Conservation (phyloP, 805 yeast species). For the Crinitomyces ghanaensis region DNA sequence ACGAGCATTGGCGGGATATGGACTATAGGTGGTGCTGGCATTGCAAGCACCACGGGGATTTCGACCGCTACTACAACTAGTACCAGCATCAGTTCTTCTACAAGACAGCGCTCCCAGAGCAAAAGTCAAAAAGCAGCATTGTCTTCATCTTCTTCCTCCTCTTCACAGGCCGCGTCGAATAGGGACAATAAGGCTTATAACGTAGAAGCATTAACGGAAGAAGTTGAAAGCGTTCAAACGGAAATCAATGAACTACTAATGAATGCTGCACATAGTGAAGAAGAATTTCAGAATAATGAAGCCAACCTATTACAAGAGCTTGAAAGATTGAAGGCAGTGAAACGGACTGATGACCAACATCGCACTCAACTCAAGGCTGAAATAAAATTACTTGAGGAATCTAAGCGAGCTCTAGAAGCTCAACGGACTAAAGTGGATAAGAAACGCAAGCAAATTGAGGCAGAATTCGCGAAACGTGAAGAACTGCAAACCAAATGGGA, state of each 20-base stretch:
- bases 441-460: conserved; percentile 14
- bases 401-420: conserved; percentile 26
- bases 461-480: conserved; percentile 8
- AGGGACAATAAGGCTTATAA: conserved; percentile 19
- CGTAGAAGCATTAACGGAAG: conserved; percentile 25
- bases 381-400: conserved; percentile 27
- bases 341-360: conserved; percentile 23
- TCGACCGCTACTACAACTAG: background rate
- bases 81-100: background rate
- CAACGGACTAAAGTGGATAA: conserved; percentile 24
- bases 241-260: conserved; percentile 23
- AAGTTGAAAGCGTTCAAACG: conserved; percentile 25
- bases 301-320: conserved; percentile 19
- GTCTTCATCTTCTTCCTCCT: background rate
- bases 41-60: too few relatives aligned
- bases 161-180: background rate
- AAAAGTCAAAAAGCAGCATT: background rate
- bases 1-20: background rate
- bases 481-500: conserved; percentile 13
- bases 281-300: conserved; percentile 20
- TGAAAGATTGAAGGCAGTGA: conserved; percentile 20
- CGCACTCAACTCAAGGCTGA: conserved; percentile 26
- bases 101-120: background rate
- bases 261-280: conserved; percentile 18
- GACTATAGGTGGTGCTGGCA: background rate